Evolutionary conservation across 768 basidiomycete species (phyloP).

Genomic region (Termitomyces sp.): DNA sequence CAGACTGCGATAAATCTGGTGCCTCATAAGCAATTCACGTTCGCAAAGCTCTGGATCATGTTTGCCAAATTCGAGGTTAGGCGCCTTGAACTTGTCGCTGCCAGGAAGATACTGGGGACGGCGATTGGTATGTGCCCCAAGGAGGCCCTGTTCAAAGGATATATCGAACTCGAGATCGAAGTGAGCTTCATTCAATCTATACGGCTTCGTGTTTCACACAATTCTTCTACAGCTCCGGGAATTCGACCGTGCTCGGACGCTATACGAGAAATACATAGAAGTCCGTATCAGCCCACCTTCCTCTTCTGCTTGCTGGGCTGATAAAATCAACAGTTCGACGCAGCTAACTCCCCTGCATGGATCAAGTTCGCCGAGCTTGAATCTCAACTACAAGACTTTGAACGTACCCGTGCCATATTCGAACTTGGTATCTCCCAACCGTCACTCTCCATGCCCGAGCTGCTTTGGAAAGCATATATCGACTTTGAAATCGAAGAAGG

Average conservation of each 20-base stretch:
- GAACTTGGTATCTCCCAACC: conserved; percentile 84
- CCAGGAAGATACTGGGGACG: conserved; percentile 83
- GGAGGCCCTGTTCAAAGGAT: conserved; percentile 91
- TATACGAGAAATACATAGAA: conserved; percentile 95
- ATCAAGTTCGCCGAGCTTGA: conserved; percentile 95
- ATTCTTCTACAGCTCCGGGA: conserved; percentile 63
- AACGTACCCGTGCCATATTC: conserved; percentile 89
- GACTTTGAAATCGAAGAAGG: conserved; percentile 96
- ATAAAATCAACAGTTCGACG: conserved; percentile 54
- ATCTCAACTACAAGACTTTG: conserved; percentile 77
- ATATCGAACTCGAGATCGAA: conserved; percentile 90
- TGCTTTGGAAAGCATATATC: conserved; percentile 92
- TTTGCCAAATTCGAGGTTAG: conserved; percentile 92
- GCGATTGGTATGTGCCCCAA: conserved; percentile 97
- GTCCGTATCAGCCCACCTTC: conserved; percentile 31
- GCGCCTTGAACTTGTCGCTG: conserved; percentile 71
- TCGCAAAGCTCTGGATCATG: conserved; percentile 93
- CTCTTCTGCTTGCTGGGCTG: background rate
- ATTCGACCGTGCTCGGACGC: conserved; percentile 85
- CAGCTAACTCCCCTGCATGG: conserved; percentile 90
- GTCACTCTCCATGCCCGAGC: conserved; percentile 90
- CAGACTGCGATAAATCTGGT: conserved; percentile 84
- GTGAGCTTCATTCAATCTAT: conserved; percentile 30
- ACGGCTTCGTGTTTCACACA: background rate
- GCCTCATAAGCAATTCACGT: conserved; percentile 96